Percentiles rank a stretch among this genome's conserved stretches.
Evolutionary conservation across 2,329 filamentous ascomycete genomes (phyloP).

Genomic region (Colletotrichum euphorbiae): DNA sequence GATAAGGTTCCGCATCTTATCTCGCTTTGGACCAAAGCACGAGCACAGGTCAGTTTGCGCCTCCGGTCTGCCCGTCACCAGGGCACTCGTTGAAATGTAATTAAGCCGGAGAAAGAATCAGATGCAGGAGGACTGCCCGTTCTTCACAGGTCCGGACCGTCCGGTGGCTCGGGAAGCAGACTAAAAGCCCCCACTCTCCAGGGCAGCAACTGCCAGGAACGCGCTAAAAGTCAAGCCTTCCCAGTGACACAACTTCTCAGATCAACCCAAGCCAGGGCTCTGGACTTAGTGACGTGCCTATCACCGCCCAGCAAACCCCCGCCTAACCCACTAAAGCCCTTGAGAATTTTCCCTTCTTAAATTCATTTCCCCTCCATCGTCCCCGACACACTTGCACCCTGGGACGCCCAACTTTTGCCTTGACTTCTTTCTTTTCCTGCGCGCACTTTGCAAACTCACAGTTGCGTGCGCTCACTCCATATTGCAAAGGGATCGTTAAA

Average conservation of each 20-base stretch:
- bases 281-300: conserved; percentile 36
- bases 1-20: conserved; percentile 13
- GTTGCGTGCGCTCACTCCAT: conserved; percentile 20
- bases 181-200: conserved; percentile 29
- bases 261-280: conserved; percentile 30
- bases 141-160: conserved; percentile 16
- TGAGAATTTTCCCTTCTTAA: conserved; percentile 40
- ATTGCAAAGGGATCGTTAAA: not conserved
- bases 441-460: conserved; percentile 19
- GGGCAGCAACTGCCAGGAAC: conserved; percentile 34
- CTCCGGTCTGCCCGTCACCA: not conserved
- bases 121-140: not conserved
- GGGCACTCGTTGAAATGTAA: conserved; percentile 19
- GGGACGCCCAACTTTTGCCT: conserved; percentile 17
- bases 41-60: conserved; percentile 3
- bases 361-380: conserved; percentile 39
- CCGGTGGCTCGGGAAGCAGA: conserved; percentile 15
- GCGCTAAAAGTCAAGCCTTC: conserved; percentile 20
- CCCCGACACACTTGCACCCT: conserved; percentile 18
- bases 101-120: conserved; percentile 22
- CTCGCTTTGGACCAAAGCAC: not conserved
- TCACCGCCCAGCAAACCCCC: conserved; percentile 39
- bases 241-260: conserved; percentile 22
- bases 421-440: conserved; percentile 18
- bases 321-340: conserved; percentile 42